Percentiles rank a stretch among this genome's conserved stretches.
Conservation (phyloP, 805 yeast species). For the Clavispora fructus region DNA sequence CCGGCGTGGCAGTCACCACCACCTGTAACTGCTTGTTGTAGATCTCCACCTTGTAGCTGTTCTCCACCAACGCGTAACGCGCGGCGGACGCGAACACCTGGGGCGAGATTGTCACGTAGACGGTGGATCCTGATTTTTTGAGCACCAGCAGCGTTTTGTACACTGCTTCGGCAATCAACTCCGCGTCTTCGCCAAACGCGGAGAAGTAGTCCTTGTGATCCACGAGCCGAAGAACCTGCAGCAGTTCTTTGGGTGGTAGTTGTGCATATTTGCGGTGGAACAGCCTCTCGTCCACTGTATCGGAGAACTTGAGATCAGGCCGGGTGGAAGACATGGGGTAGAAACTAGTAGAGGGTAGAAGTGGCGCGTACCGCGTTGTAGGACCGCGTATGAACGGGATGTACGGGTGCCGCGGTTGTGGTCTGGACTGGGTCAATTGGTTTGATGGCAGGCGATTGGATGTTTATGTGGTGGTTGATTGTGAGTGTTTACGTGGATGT, state of each 20-base stretch:
- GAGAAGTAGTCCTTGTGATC: constrained; percentile 80
- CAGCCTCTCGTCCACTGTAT: constrained; percentile 39
- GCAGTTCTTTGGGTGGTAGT: constrained; percentile 43
- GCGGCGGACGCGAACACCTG: constrained; percentile 67
- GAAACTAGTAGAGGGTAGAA: too few species aligned
- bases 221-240: constrained; percentile 59
- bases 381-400: not conserved
- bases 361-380: not conserved
- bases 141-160: constrained; percentile 81
- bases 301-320: constrained; percentile 40
- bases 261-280: constrained; percentile 40
- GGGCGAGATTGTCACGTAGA: constrained; percentile 72
- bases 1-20: constrained; percentile 73
- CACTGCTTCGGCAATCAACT: constrained; percentile 72
- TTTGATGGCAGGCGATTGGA: too few species aligned
- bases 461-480: too few species aligned
- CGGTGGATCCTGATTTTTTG: constrained; percentile 48
- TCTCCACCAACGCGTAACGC: constrained; percentile 60
- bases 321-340: constrained; percentile 36
- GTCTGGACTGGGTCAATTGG: too few species aligned
- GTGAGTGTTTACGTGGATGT: too few species aligned
- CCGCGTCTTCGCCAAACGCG: constrained; percentile 70
- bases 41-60: constrained; percentile 74
- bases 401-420: not conserved
- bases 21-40: constrained; percentile 64